phyloP scores from a whole-genome alignment of 2,329 filamentous ascomycete genomes.

The Cladosporium cucumerinum region DNA sequence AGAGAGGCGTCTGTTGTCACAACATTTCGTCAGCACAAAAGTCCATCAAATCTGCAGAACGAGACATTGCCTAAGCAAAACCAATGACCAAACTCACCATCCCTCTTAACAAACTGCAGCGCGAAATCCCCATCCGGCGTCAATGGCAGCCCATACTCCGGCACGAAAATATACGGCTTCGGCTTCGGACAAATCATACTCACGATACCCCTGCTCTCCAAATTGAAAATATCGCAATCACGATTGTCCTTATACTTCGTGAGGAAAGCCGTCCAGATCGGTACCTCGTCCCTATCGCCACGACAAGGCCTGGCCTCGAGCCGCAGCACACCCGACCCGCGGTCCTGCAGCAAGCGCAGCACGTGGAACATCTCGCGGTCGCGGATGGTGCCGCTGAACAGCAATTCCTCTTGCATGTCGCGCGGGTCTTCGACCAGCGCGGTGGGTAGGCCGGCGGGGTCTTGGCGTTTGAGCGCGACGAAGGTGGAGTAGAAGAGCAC shows the following conservation, averaged over 20 bases:
- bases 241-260: conserved; percentile 42
- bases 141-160: conserved; percentile 46
- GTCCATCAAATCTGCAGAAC: no score
- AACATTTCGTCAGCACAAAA: background rate
- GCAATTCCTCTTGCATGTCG: conserved; percentile 39
- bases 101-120: conserved; percentile 27
- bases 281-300: conserved; percentile 52
- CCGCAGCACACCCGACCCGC: conserved; percentile 49
- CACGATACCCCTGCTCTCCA: conserved; percentile 32
- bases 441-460: background rate
- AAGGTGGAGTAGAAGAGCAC: conserved; percentile 57
- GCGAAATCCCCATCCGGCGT: conserved; percentile 21
- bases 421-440: conserved; percentile 8
- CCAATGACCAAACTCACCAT: no score
- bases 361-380: conserved; percentile 49
- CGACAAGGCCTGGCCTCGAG: conserved; percentile 55
- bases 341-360: conserved; percentile 54
- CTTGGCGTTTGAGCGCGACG: conserved; percentile 51
- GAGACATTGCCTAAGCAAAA: background rate
- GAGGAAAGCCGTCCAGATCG: conserved; percentile 61
- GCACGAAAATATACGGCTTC: conserved; percentile 52
- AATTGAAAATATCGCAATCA: conserved; percentile 48
- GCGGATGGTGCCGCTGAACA: conserved; percentile 52
- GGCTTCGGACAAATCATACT: conserved; percentile 50
- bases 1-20: background rate